Evolutionary conservation across 2,329 filamentous ascomycete species (phyloP).

Genomic region (Onygena corvina): DNA sequence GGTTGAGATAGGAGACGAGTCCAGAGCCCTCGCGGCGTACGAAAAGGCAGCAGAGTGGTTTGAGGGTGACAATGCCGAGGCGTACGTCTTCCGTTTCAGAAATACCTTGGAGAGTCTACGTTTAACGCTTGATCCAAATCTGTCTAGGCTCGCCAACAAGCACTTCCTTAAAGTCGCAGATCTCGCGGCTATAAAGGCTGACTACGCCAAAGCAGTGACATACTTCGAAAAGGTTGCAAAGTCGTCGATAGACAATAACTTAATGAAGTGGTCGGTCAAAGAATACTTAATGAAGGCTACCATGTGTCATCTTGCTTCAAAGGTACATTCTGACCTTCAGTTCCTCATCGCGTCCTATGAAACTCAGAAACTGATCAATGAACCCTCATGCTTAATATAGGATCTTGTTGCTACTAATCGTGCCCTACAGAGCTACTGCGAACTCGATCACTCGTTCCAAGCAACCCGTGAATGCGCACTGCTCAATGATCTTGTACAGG

Average conservation of each 20-base stretch:
- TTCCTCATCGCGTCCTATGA: conserved; percentile 3
- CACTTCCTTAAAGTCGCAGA: conserved; percentile 87
- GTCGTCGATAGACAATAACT: conserved; percentile 69
- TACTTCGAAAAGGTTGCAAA: conserved; percentile 74
- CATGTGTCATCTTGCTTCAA: conserved; percentile 70
- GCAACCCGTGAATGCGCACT: conserved; percentile 71
- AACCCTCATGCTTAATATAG: conserved; percentile 19
- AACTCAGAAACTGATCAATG: no score
- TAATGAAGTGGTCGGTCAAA: conserved; percentile 90
- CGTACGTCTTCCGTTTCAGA: conserved; percentile 43
- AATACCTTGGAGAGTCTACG: background rate
- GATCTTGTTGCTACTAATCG: conserved; percentile 69
- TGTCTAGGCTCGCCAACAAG: conserved; percentile 70
- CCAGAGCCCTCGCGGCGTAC: conserved; percentile 69
- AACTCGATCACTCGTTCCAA: conserved; percentile 65
- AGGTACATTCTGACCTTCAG: conserved; percentile 23
- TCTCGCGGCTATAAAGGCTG: conserved; percentile 63
- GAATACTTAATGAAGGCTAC: conserved; percentile 92
- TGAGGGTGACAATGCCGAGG: conserved; percentile 70
- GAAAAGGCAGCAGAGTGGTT: conserved; percentile 82
- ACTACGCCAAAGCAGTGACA: conserved; percentile 74
- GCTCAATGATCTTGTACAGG: conserved; percentile 61
- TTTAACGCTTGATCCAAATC: background rate
- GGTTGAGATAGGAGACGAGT: conserved; percentile 63
- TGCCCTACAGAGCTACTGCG: conserved; percentile 69